Percentiles rank a stretch among this genome's conserved stretches.
These are phyloP conservation scores for Globisporangium splendens DNA, from an alignment of 352 stramenopile species.

Conservation along the genomic window DNA sequence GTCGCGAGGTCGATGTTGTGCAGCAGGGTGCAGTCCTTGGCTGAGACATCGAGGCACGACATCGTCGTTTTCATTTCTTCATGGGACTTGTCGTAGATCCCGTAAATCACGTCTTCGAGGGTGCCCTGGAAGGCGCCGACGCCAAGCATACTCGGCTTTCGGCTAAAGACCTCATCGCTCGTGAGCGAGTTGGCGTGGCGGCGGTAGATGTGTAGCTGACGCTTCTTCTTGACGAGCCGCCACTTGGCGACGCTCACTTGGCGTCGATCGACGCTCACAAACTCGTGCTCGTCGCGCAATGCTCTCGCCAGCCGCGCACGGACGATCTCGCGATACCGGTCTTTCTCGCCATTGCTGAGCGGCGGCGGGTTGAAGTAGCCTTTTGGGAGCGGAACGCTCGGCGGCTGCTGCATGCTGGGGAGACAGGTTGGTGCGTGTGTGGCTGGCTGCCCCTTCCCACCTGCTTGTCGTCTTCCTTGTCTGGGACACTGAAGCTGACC, in stretches of 20 bases:
- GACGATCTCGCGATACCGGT: conserved; percentile 26
- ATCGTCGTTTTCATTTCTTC: conserved; percentile 28
- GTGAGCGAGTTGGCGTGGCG: conserved; percentile 14
- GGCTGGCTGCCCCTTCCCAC: too few species aligned
- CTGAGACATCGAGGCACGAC: conserved; percentile 19
- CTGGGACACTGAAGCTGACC: too few species aligned
- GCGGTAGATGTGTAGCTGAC: conserved; percentile 36
- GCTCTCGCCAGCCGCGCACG: conserved; percentile 21
- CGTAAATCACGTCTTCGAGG: conserved; percentile 48
- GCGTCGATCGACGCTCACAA: conserved; percentile 20
- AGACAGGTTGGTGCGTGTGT: too few species aligned
- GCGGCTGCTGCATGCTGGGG: background rate
- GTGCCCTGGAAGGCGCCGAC: conserved; percentile 36
- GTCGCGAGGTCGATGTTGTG: conserved; percentile 30
- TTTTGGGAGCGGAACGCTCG: conserved; percentile 1
- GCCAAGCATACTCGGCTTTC: conserved; percentile 26
- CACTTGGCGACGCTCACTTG: conserved; percentile 36
- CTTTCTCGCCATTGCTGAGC: conserved; percentile 15
- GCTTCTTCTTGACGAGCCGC: conserved; percentile 35
- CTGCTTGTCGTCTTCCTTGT: too few species aligned
- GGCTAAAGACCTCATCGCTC: background rate
- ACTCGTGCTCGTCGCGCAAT: conserved; percentile 29
- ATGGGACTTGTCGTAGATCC: conserved; percentile 26
- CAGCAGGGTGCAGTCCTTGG: conserved; percentile 31
- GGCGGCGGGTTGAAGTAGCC: background rate